Evolutionary conservation across 352 stramenopile species (phyloP), one percentile per base, ranked within the genome.

Genomic region (Thraustochytrium sp.): DNA sequence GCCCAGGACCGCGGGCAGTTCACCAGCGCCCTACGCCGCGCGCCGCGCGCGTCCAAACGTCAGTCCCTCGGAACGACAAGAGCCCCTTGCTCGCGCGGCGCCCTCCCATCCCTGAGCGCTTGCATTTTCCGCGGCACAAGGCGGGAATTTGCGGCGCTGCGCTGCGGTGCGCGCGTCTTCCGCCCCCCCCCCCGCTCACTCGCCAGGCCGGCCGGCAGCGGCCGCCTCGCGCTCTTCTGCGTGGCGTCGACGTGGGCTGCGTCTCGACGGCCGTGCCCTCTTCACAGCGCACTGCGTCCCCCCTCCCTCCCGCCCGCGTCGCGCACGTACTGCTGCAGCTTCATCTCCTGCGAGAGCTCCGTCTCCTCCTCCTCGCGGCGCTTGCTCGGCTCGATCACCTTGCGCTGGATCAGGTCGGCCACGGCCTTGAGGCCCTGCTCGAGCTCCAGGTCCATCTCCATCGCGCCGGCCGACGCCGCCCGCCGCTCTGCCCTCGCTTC

Each of bases 371-470:
- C 65, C 65, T 77, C 31, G 42, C 49, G 65, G 42, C 65, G 65
- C 65, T 77, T 55, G 42, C 42, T 62, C 16, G 65, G 65, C 65
- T 80, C 68, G 31, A 80, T 80, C 42, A 80, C 68, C 53, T 80
- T 80, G 68, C 68, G 68, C 68, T 80, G 42, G 51, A 80, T 80
- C 23, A 80, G 53, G 44, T 68, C 53, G n/a, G 53, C 68, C 36
- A 80, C 68, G 36, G 76, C 36, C 31, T 53, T 68, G 44, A 80
- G 68, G 68, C 68, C 68, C 53, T 65, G 68, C 53, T 80, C 68
- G 13, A 80, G 53, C 68, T 80, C 68, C 3, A 72, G 13, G 68
- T 80, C 68, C 68, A 80, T 64, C 68, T 65, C 68, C 5, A 63
- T 49, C 42, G 42, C n/a, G n/a, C n/a, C n/a, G n/a, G n/a, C n/a